Evolutionary conservation across 169 alveolate species (phyloP), one percentile per base, ranked within the genome.

Genomic region (Cardiosporidium cionae): DNA sequence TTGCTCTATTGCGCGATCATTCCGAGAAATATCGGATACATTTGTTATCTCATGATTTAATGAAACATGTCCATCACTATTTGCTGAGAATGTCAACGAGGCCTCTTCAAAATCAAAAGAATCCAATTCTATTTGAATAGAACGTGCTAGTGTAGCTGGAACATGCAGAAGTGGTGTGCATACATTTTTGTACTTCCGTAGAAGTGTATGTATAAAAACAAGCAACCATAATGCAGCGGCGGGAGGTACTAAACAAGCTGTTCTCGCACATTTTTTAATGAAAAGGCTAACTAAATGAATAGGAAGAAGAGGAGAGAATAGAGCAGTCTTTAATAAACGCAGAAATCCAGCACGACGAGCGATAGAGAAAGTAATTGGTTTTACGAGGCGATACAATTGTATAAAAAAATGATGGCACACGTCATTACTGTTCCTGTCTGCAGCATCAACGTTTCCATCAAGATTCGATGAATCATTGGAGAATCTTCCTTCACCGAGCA

Each of bases 181-280:
- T 7, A 35, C 64, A 33, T 44, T n/a, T 4, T 16, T 1, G 23
- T 77, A 2, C 5, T 58, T 29, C 32, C 44, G 65, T 5, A 77
- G 28, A 16, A 77, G 68, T 4, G 78, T 0, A 27, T 22, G 63
- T n/a, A 54, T 72, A n/a, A 77, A 52, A 6, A 74, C 67, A 7
- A n/a, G 29, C 27, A 68, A 63, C 27, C 37, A 69, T 6, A 77
- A 36, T 6, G 78, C 52, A 1, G 36, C 69, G 5, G 44, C 74
- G 1, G 83, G 74, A 33, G 78, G 4, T 9, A 44, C 68, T 7
- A 77, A 52, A 63, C 83, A 77, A 6, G 83, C 83, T 23, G 68
- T 71, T 34, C 83, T 52, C 3, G 28, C 0, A 52, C 72, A 69
- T 23, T 69, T 68, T n/a, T 77, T 77, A 7, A 68, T 32, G 58